A percentile compares a stretch with the other conserved stretches of the same genome.
Conservation (phyloP, 768 basidiomycete genomes). For the Xerocomus spinulosus region DNA sequence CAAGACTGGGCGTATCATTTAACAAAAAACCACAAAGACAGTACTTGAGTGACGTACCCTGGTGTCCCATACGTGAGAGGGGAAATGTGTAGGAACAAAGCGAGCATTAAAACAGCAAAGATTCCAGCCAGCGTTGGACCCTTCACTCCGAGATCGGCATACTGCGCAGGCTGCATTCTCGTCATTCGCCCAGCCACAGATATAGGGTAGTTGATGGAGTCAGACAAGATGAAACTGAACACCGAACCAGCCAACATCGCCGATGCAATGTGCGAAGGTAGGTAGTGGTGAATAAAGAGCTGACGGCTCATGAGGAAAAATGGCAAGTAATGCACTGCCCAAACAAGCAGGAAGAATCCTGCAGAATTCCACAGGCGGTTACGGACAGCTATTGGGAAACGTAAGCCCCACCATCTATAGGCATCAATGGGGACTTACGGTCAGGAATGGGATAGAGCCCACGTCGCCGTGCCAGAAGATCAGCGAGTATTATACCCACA, state of each 20-base stretch:
- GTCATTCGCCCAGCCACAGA: conserved; percentile 71
- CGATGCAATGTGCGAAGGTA: conserved; percentile 92
- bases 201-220: conserved; percentile 88
- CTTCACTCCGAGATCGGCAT: conserved; percentile 72
- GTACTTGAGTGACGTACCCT: conserved; percentile 54
- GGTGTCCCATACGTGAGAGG: conserved; percentile 97
- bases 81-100: conserved; percentile 68
- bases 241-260: conserved; percentile 90
- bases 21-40: conserved; percentile 4
- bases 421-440: conserved; percentile 47
- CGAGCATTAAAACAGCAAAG: conserved; percentile 57
- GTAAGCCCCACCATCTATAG: neutral
- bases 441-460: conserved; percentile 83
- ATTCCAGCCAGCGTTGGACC: conserved; percentile 61
- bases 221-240: conserved; percentile 84
- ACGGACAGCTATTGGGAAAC: conserved; percentile 60
- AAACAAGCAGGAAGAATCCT: conserved; percentile 92
- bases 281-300: conserved; percentile 95
- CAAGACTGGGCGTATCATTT: conserved; percentile 50
- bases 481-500: conserved; percentile 85
- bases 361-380: conserved; percentile 94
- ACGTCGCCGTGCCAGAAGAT: conserved; percentile 82
- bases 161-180: conserved; percentile 45
- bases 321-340: conserved; percentile 94
- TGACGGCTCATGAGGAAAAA: conserved; percentile 99